A percentile compares a stretch with the other conserved stretches of the same genome.
These are phyloP conservation scores for Tetrapyrgos nigripes DNA, from an alignment of 1,284 basidiomycete species.

Conservation along the genomic window DNA sequence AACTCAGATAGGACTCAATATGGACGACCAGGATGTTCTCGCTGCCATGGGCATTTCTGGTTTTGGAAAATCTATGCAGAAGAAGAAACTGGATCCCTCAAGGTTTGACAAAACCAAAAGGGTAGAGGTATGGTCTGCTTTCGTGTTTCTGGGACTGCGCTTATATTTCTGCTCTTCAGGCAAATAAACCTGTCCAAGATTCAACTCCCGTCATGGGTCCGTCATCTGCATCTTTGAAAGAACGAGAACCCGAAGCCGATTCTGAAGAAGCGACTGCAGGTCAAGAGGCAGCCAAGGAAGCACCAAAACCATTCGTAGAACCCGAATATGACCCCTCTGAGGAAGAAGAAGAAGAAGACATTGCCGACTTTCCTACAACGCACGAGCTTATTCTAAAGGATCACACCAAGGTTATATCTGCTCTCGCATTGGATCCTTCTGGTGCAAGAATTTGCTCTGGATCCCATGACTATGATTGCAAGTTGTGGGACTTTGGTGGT, in stretches of 20 bases:
- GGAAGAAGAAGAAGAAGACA: slow-evolving; percentile 56
- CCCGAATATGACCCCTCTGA: slow-evolving; percentile 70
- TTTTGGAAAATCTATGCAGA: slow-evolving; percentile 75
- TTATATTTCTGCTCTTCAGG: background rate
- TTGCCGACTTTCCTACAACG: slow-evolving; percentile 76
- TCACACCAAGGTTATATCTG: slow-evolving; percentile 94
- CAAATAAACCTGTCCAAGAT: background rate
- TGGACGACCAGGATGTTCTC: slow-evolving; percentile 72
- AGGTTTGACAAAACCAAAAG: slow-evolving; percentile 81
- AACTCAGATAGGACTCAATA: slow-evolving; percentile 33
- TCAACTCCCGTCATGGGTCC: background rate
- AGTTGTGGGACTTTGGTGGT: slow-evolving; percentile 99
- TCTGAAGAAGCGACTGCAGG: slow-evolving; percentile 25
- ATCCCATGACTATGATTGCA: slow-evolving; percentile 96
- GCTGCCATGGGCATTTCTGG: slow-evolving; percentile 83
- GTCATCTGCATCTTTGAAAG: background rate
- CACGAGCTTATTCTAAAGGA: slow-evolving; percentile 93
- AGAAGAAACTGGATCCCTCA: slow-evolving; percentile 68
- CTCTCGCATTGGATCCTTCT: slow-evolving; percentile 90
- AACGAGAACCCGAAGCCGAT: slow-evolving; percentile 31
- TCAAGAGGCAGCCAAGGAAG: slow-evolving; percentile 16
- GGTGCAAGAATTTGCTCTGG: slow-evolving; percentile 93
- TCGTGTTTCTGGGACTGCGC: slow-evolving; percentile 13
- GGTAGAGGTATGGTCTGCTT: slow-evolving; percentile 45
- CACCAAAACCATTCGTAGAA: slow-evolving; percentile 41